Percentiles rank a stretch among this genome's conserved stretches.
phyloP scores from a whole-genome alignment of 176 grass and related monocot species.

The Canna indica region DNA sequence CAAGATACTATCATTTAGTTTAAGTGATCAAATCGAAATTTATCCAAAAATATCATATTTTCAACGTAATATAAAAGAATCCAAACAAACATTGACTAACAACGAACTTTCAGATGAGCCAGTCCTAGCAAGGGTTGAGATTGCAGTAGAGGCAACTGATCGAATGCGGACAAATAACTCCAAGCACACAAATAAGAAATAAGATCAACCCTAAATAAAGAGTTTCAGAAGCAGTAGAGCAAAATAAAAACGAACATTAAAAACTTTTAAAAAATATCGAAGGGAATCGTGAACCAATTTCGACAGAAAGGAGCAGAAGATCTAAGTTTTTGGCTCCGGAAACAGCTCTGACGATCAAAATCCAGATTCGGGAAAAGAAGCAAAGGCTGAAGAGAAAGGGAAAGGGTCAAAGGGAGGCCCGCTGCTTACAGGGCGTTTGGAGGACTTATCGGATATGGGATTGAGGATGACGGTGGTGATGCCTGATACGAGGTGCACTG shows the following conservation, averaged over 20 bases:
- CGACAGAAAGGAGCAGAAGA: background rate
- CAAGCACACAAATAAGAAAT: background rate
- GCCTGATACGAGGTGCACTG: slow-evolving; percentile 85
- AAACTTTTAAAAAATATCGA: background rate
- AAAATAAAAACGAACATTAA: background rate
- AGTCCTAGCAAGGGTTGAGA: background rate
- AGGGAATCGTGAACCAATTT: background rate
- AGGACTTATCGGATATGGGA: slow-evolving; percentile 78
- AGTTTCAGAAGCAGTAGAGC: background rate
- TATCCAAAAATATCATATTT: background rate
- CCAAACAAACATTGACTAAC: background rate
- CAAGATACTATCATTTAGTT: background rate
- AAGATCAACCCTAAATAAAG: background rate
- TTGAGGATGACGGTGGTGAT: slow-evolving; percentile 97
- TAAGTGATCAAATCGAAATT: background rate
- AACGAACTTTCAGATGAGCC: background rate
- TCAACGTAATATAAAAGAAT: background rate
- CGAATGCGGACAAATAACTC: background rate
- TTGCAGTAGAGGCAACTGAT: background rate
- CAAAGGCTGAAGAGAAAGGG: background rate
- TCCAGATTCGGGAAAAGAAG: background rate
- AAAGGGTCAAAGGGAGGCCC: background rate
- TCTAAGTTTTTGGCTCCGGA: background rate
- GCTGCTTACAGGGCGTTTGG: slow-evolving; percentile 29
- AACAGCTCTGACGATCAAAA: background rate